A percentile compares a stretch with the other conserved stretches of the same genome.
These are phyloP conservation scores for Entomortierella beljakovae DNA, from an alignment of 192 early-diverging fungal species.

Conservation along the genomic window DNA sequence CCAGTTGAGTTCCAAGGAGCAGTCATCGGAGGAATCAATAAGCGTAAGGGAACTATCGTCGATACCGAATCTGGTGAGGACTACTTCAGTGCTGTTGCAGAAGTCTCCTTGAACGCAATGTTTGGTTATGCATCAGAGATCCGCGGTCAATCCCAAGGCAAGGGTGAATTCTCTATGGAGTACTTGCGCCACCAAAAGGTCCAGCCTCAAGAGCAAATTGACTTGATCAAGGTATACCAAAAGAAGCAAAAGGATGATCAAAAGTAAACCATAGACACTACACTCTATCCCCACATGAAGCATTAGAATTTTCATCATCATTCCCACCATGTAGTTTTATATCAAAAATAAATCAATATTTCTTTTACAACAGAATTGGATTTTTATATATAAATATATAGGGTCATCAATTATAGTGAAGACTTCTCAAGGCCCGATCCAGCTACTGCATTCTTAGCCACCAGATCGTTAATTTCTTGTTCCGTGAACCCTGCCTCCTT, in stretches of 20 bases:
- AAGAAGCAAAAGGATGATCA: constrained; percentile 68
- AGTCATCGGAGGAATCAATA: constrained; percentile 93
- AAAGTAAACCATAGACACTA: constrained; percentile 20
- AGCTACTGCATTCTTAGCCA: constrained; percentile 35
- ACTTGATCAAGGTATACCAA: constrained; percentile 89
- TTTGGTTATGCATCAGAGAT: constrained; percentile 98
- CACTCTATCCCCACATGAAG: not conserved
- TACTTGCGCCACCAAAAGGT: constrained; percentile 90
- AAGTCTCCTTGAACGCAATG: constrained; percentile 98
- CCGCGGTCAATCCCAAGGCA: constrained; percentile 84
- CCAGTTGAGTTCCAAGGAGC: constrained; percentile 95
- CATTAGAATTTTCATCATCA: not conserved
- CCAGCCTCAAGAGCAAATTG: constrained; percentile 82
- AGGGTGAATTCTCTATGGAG: constrained; percentile 99
- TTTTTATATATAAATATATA: not conserved
- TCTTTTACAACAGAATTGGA: too few relatives aligned
- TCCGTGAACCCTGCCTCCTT: constrained; percentile 56
- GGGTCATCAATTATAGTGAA: constrained; percentile 8
- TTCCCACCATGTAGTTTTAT: not conserved
- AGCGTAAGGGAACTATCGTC: constrained; percentile 95
- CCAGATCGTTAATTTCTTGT: constrained; percentile 50
- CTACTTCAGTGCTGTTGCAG: constrained; percentile 85
- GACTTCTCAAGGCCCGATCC: constrained; percentile 41
- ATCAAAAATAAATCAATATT: too few relatives aligned
- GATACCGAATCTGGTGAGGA: constrained; percentile 95